Percentiles rank a stretch among this genome's conserved stretches.
These are phyloP conservation scores for Aspergillus pseudoglaucus DNA, from an alignment of 2,329 filamentous ascomycete species.

Conservation along the genomic window DNA sequence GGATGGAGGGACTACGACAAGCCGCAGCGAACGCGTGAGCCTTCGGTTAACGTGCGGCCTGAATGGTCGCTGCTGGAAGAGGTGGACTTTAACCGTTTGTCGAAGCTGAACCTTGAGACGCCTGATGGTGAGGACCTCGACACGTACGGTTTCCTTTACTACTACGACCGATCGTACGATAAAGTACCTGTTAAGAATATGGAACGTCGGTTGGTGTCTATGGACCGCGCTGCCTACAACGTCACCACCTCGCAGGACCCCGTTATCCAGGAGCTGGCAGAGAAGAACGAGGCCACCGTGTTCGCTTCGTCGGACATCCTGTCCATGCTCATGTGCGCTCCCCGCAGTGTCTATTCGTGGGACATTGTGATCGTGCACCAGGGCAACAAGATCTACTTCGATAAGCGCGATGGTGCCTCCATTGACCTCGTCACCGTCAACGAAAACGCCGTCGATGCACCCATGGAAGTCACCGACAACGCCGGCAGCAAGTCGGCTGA, in stretches of 20 bases:
- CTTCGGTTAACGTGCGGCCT: conserved; percentile 90
- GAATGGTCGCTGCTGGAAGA: conserved; percentile 96
- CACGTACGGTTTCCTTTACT: conserved; percentile 94
- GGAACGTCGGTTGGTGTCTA: conserved; percentile 77
- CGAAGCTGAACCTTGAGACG: conserved; percentile 91
- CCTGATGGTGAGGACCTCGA: conserved; percentile 94
- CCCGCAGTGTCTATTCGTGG: conserved; percentile 96
- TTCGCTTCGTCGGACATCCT: conserved; percentile 96
- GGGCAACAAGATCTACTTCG: conserved; percentile 94
- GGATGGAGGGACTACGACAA: conserved; percentile 99
- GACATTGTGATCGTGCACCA: conserved; percentile 91
- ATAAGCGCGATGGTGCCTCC: conserved; percentile 93
- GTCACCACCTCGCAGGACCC: conserved; percentile 95
- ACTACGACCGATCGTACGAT: conserved; percentile 94
- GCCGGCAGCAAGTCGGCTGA: conserved; percentile 63
- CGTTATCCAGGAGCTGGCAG: conserved; percentile 91
- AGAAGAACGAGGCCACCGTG: conserved; percentile 92
- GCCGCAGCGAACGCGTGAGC: conserved; percentile 90
- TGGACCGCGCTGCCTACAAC: conserved; percentile 96
- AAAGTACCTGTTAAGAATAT: conserved; percentile 84
- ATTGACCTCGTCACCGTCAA: conserved; percentile 98
- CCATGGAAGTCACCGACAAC: conserved; percentile 75
- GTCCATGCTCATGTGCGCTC: conserved; percentile 98
- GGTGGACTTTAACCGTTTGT: conserved; percentile 93
- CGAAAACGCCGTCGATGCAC: conserved; percentile 94